phyloP scores from a whole-genome alignment of 495 filamentous ascomycete species.

The Cercophora sp. region DNA sequence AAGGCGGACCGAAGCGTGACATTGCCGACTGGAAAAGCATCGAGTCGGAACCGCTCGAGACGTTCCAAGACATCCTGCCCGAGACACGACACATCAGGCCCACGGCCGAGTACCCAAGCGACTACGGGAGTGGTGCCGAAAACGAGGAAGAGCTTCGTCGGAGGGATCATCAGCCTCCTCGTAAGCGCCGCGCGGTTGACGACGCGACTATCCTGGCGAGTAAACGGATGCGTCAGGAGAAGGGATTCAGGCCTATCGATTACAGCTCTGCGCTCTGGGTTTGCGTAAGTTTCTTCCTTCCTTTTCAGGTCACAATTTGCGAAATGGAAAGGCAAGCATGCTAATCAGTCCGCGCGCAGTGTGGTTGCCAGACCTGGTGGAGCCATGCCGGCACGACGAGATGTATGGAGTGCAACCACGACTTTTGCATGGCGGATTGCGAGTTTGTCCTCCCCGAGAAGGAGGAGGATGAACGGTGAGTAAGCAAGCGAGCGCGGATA shows the following conservation, averaged over 20 bases:
- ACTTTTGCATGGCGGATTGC: too few relatives aligned
- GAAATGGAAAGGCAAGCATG: not conserved
- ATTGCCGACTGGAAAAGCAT: constrained; percentile 38
- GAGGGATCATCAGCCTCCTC: not conserved
- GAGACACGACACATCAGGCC: too few relatives aligned
- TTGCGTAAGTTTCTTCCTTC: not conserved
- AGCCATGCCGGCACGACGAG: not conserved
- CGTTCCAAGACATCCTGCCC: not conserved
- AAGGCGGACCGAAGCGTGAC: constrained; percentile 23
- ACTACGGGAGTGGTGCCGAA: too few relatives aligned
- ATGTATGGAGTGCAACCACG: not conserved
- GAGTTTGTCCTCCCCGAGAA: too few relatives aligned
- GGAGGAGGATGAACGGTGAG: too few relatives aligned
- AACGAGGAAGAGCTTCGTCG: not conserved
- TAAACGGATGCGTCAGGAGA: too few relatives aligned
- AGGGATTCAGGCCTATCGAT: too few relatives aligned
- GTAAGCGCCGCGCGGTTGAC: not conserved
- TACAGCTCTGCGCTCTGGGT: not conserved
- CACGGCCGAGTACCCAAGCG: too few relatives aligned
- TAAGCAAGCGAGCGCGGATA: too few relatives aligned
- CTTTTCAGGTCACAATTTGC: too few relatives aligned
- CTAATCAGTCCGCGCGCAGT: not conserved
- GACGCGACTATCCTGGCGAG: too few relatives aligned
- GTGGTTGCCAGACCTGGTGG: not conserved
- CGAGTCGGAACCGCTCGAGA: constrained; percentile 12